Evolutionary conservation across 345 rosid species (phyloP), one percentile per base, ranked within the genome.

Genomic region (Draba incana): DNA sequence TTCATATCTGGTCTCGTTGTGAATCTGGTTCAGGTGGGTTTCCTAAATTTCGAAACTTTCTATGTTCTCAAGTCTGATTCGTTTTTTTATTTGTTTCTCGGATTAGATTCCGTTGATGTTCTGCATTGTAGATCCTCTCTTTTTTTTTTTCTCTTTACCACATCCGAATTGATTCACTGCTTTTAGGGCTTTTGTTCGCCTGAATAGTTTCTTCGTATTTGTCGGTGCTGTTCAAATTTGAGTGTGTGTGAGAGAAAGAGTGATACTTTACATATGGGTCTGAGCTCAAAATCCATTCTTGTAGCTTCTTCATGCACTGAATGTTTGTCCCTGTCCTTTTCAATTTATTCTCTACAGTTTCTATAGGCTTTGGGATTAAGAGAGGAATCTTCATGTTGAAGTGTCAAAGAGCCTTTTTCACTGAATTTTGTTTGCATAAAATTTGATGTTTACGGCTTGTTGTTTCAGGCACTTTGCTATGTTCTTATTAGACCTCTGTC

Each of bases 11-110:
- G 99, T 68, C 92, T 94, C 77, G 76, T 78, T 57, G 88, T 91
- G 33, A 94, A 94, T 83, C 85, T 94, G 53, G 15, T 94, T 35
- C 99, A 94, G 97, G 99, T 93, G 86, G 85, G 97, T 84, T 47
- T n/a, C 39, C 25, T 6, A 1, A 33, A 8, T 38, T 63, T 63
- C 39, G 15, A 57, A 58, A 43, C 24, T 70, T 50, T 42, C 27
- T 24, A 2, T 10, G 57, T 12, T 35, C 70, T 39, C 20, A 20
- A 20, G 20, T 20, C 20, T 20, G 20, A 20, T 20, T 20, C 20
- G 20, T 2, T 60, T 35, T 66, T 31, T 2, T 50, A 35, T 6
- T 0, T 50, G 12, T n/a, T 1, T 14, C 20, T 20, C 20, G 20
- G 46, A 71, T 72, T 57, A 30, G 57, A 24, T 49, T 57, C 25